phyloP scores from a whole-genome alignment of 306 rosid species.

The Rosa multiflora region DNA sequence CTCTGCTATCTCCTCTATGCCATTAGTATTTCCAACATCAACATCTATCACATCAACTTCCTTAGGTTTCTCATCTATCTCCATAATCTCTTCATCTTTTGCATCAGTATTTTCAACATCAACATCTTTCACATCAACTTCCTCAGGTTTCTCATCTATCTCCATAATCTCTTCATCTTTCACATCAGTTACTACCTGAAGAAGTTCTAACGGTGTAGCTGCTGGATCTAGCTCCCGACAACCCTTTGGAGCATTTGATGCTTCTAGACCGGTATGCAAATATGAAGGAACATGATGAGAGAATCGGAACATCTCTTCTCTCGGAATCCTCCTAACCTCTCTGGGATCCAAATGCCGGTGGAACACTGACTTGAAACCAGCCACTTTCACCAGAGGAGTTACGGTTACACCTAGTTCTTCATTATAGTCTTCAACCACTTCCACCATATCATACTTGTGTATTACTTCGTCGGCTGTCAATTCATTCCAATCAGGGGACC shows the following conservation, averaged over 20 bases:
- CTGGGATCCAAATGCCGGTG: constrained; percentile 59
- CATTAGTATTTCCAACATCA: constrained; percentile 17
- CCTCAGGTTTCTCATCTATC: constrained; percentile 27
- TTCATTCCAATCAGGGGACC: constrained; percentile 91
- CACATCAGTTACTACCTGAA: constrained; percentile 50
- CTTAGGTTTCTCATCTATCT: constrained; percentile 27
- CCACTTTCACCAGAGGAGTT: constrained; percentile 80
- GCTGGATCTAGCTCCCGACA: constrained; percentile 96
- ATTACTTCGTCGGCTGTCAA: constrained; percentile 60
- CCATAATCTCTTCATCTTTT: constrained; percentile 9
- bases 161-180: constrained; percentile 44
- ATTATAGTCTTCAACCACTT: constrained; percentile 65
- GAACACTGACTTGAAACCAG: constrained; percentile 83
- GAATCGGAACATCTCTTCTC: constrained; percentile 75
- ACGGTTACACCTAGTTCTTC: constrained; percentile 70
- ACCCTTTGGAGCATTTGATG: constrained; percentile 73
- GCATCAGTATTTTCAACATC: constrained; percentile 10
- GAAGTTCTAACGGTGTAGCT: constrained; percentile 74
- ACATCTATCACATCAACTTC: constrained; percentile 15
- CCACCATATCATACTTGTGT: constrained; percentile 75
- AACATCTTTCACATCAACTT: constrained; percentile 17
- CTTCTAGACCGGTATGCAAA: constrained; percentile 70
- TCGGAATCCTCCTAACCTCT: constrained; percentile 56
- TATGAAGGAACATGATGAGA: constrained; percentile 84
- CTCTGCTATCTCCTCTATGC: constrained; percentile 14